Evolutionary conservation across 2,329 filamentous ascomycete species (phyloP), one percentile per base, ranked within the genome.

Genomic region (Fusarium sp.): DNA sequence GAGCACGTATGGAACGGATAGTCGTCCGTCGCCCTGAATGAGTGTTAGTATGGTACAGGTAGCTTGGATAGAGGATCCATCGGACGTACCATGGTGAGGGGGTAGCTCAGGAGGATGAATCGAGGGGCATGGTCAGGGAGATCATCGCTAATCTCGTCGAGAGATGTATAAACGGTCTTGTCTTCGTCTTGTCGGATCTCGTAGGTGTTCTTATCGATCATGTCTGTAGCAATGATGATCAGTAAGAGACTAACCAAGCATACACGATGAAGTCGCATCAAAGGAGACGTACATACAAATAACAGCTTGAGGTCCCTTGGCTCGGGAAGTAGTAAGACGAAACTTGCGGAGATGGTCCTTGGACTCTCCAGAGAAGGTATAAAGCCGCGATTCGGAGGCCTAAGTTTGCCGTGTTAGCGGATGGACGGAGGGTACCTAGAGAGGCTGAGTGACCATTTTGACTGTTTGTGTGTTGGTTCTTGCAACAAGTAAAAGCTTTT

Each of bases 331-430:
- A 27, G 91, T 90, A 29, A 99, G 87, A 53, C 96, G 92, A 84
- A 99, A 99, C 82, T 98, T 98, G 81, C 93, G 92, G 72, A 99
- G 88, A 77, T 94, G 91, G 72, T 94, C 90, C 82, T 92, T 96
- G 47, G 94, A 97, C 82, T 96, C 93, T 70, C 90, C 88, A 32
- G 94, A 97, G 88, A 98, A 97, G 64, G 92, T 93, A 84, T 97
- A 98, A 69, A 98, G 87, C 74, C 94, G 88, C 67, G 94, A 90
- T 85, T 98, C 94, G 78, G 94, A 97, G 76, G 79, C 79, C 81
- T 81, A 30, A 37, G 46, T 42, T 51, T 37, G 55, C 46, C 27
- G 49, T 52, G 71, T 75, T 52, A 71, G 71, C 53, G 32, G 57
- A 49, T 52, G 25, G 44, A 16, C 37, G 14, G 30, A 22, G 29